Percentiles rank a stretch among this genome's conserved stretches.
These are phyloP conservation scores for Geranium rotundifolium DNA, from an alignment of 345 rosid genomes.

Conservation along the genomic window DNA sequence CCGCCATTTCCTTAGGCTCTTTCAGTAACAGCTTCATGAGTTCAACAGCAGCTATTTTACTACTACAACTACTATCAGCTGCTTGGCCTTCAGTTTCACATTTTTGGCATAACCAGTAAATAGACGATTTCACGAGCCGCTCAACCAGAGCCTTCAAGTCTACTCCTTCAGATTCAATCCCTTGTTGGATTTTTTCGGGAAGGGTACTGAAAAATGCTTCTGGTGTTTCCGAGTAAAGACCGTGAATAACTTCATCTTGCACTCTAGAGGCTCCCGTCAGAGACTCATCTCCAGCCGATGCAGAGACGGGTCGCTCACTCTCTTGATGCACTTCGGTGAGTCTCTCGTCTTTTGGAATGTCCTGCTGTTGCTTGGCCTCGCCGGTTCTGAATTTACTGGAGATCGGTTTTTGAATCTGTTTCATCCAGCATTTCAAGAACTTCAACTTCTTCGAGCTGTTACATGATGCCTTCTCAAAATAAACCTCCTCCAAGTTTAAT, in stretches of 20 bases:
- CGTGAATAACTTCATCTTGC: conserved; percentile 40
- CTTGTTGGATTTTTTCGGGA: conserved; percentile 53
- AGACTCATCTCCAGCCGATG: conserved; percentile 51
- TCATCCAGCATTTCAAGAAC: conserved; percentile 91
- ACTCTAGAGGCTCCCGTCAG: conserved; percentile 39
- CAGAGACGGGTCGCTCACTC: conserved; percentile 38
- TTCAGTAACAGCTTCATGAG: conserved; percentile 42
- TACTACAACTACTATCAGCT: conserved; percentile 16
- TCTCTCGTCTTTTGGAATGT: conserved; percentile 28
- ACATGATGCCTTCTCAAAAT: conserved; percentile 32
- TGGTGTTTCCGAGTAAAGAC: conserved; percentile 30
- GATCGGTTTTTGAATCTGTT: conserved; percentile 46
- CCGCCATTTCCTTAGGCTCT: conserved; percentile 65
- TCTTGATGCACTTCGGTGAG: conserved; percentile 26
- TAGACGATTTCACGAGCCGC: conserved; percentile 58
- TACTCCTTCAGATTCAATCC: conserved; percentile 63
- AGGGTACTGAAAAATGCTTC: conserved; percentile 50
- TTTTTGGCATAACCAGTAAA: conserved; percentile 49
- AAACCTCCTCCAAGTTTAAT: conserved; percentile 50
- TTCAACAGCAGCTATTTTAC: conserved; percentile 30
- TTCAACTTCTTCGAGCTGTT: conserved; percentile 57
- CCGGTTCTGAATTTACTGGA: conserved; percentile 18
- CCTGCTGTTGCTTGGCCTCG: conserved; percentile 16
- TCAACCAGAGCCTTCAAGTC: conserved; percentile 69
- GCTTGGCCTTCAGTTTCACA: conserved; percentile 28